phyloP scores from a whole-genome alignment of 805 yeast genomes.

The Ogataea nitratoaversa region DNA sequence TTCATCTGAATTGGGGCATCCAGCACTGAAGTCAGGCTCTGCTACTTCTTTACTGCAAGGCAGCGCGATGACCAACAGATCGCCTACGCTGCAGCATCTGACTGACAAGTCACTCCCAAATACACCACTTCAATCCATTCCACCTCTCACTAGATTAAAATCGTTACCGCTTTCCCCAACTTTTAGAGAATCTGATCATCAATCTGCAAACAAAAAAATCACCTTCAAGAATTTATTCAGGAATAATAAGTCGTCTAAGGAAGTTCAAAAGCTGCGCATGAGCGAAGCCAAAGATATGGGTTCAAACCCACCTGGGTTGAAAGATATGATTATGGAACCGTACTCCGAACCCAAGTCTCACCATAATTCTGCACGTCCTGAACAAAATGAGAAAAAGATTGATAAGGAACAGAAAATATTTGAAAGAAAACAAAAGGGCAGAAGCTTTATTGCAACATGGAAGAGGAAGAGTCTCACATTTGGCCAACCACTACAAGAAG shows the following conservation, averaged over 20 bases:
- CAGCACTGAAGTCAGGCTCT: not conserved
- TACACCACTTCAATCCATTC: not conserved
- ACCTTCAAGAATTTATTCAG: conserved; percentile 28
- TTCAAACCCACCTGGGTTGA: conserved; percentile 17
- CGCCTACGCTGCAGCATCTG: conserved; percentile 10
- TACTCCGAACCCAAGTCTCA: conserved; percentile 19
- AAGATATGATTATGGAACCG: conserved; percentile 5
- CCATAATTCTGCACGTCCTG: conserved; percentile 9
- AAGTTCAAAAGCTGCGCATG: not conserved
- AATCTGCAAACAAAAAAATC: conserved; percentile 18
- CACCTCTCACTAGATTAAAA: not conserved
- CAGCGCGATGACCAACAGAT: conserved; percentile 10
- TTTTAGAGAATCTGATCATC: not conserved
- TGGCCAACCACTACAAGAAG: conserved; percentile 12
- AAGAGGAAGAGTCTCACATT: conserved; percentile 26
- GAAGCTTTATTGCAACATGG: conserved; percentile 28
- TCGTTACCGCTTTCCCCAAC: conserved; percentile 5
- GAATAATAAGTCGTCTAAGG: conserved; percentile 4
- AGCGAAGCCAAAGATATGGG: not conserved
- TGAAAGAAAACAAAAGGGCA: conserved; percentile 24
- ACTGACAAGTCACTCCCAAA: not conserved
- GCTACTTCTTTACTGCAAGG: conserved; percentile 7
- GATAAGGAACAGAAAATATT: conserved; percentile 10
- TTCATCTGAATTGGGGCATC: not conserved
- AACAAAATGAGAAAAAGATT: not conserved